These are phyloP conservation scores for Aspergillus pseudonomiae DNA, from an alignment of 2,329 filamentous ascomycete genomes.

Conservation along the genomic window DNA sequence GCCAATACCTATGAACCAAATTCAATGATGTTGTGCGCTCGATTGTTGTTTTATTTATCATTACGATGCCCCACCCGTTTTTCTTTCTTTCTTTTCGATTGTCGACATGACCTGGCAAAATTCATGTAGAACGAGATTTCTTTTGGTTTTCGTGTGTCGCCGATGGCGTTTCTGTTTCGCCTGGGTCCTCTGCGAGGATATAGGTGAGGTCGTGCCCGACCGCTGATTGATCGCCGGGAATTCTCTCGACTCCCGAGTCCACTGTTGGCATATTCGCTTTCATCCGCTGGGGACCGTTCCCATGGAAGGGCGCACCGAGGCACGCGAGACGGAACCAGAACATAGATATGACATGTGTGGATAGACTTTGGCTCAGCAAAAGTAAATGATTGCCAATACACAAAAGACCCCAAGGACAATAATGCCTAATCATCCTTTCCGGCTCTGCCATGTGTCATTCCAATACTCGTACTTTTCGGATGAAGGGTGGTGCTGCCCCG, in stretches of 20 bases:
- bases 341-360: constrained; percentile 17
- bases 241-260: too few relatives aligned
- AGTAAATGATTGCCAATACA: constrained; percentile 18
- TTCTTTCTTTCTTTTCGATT: constrained; percentile 9
- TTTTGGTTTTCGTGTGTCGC: neutral
- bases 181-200: neutral
- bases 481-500: too few relatives aligned
- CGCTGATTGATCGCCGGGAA: neutral
- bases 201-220: neutral
- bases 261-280: neutral
- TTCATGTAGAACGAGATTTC: constrained; percentile 18
- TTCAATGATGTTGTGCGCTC: constrained; percentile 20
- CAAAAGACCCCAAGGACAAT: neutral
- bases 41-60: constrained; percentile 8
- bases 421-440: neutral
- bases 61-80: constrained; percentile 8
- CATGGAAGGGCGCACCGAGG: neutral
- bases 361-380: constrained; percentile 18
- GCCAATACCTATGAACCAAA: constrained; percentile 28
- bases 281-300: neutral
- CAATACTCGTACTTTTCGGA: too few relatives aligned
- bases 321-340: constrained; percentile 1
- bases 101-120: constrained; percentile 13
- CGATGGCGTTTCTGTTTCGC: neutral
- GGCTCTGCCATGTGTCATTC: neutral